Percentiles rank a stretch among this genome's conserved stretches.
phyloP scores from a whole-genome alignment of 257 asterid species.

The Plectranthus barbatus region DNA sequence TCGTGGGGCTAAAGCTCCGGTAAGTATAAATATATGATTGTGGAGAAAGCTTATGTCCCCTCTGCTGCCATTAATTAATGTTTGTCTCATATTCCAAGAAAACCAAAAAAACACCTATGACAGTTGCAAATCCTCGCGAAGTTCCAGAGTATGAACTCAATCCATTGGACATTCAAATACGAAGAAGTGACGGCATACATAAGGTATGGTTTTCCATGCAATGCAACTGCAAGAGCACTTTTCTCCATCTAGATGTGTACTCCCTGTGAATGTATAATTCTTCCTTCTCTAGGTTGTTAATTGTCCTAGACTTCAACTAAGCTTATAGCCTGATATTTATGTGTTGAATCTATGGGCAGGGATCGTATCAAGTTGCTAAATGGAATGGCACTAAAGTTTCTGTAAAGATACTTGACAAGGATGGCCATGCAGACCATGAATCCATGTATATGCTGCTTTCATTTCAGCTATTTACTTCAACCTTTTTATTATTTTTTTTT shows the following conservation, averaged over 20 bases:
- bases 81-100: conserved; percentile 52
- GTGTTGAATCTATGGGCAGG: conserved; percentile 37
- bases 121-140: conserved; percentile 91
- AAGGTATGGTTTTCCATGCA: conserved; percentile 44
- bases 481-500: not conserved
- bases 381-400: conserved; percentile 99
- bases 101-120: conserved; percentile 93
- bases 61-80: conserved; percentile 18
- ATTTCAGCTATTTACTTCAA: not conserved
- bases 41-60: conserved; percentile 6
- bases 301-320: not conserved
- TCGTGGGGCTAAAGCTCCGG: conserved; percentile 91
- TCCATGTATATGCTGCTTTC: conserved; percentile 43
- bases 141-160: conserved; percentile 99
- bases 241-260: not conserved
- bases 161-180: conserved; percentile 86
- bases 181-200: conserved; percentile 83
- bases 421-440: conserved; percentile 66
- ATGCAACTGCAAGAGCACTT: not conserved
- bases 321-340: not conserved
- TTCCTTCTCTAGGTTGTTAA: not conserved
- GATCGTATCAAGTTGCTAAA: conserved; percentile 91
- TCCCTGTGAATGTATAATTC: not conserved
- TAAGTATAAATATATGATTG: conserved; percentile 24
- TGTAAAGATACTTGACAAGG: conserved; percentile 93